Evolutionary conservation across 179 eudicot species (phyloP).

Genomic region (Camellia oleifera): DNA sequence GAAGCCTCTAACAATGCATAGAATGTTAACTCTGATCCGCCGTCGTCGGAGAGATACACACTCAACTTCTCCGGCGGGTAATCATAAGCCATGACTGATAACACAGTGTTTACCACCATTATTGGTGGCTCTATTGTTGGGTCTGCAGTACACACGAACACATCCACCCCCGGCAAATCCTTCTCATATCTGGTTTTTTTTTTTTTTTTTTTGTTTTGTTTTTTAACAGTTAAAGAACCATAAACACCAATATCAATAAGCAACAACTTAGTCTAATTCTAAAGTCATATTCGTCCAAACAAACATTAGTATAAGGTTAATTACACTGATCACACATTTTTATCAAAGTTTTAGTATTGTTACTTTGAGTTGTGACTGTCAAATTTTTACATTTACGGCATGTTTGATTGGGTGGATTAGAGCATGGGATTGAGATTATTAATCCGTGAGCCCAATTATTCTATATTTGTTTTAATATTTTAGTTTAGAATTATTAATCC

Average conservation of each 20-base stretch:
- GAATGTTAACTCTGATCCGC: conserved; percentile 38
- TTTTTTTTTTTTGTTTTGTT: not conserved
- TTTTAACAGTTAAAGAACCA: not conserved
- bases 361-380: too few relatives aligned
- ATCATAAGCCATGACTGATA: conserved; percentile 48
- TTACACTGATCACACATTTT: too few relatives aligned
- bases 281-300: not conserved
- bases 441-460: too few relatives aligned
- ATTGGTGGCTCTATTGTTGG: conserved; percentile 43
- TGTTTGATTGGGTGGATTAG: too few relatives aligned
- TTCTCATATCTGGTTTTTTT: conserved; percentile 32
- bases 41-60: conserved; percentile 47
- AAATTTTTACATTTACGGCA: too few relatives aligned
- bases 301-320: too few relatives aligned
- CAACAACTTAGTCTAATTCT: not conserved
- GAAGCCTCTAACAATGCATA: conserved; percentile 46
- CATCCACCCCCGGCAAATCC: conserved; percentile 38
- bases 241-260: not conserved
- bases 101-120: conserved; percentile 44
- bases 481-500: too few relatives aligned
- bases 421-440: too few relatives aligned
- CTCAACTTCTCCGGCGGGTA: conserved; percentile 44
- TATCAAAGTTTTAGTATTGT: too few relatives aligned
- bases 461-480: too few relatives aligned
- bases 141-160: conserved; percentile 54